Conservation (phyloP, 2,329 filamentous ascomycete species). For the Exophiala xenobiotica region DNA sequence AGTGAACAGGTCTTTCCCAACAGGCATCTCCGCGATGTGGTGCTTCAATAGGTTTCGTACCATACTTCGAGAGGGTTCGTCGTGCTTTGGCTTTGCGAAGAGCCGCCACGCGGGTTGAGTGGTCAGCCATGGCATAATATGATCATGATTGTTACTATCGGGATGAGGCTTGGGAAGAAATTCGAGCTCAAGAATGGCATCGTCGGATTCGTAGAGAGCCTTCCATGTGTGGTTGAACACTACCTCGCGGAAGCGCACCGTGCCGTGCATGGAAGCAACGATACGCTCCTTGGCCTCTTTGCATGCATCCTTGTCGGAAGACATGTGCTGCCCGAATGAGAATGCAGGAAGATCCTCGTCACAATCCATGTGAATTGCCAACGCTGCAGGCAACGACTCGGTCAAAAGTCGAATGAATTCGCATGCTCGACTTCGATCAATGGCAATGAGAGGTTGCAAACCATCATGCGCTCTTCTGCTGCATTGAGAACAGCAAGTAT, state of each 20-base stretch:
- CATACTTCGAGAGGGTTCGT: slow-evolving; percentile 40
- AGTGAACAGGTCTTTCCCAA: slow-evolving; percentile 33
- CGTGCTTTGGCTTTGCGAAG: slow-evolving; percentile 44
- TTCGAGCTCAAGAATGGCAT: slow-evolving; percentile 19
- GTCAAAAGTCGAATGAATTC: slow-evolving; percentile 8
- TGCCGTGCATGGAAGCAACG: slow-evolving; percentile 33
- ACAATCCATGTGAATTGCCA: slow-evolving; percentile 24
- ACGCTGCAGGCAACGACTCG: background rate
- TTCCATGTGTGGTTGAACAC: slow-evolving; percentile 43
- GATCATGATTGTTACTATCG: slow-evolving; percentile 6
- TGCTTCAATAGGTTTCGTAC: slow-evolving; percentile 45
- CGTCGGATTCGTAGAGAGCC: slow-evolving; percentile 37
- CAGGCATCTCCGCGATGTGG: slow-evolving; percentile 51
- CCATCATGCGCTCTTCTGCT: slow-evolving; percentile 16
- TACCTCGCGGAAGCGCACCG: slow-evolving; percentile 37
- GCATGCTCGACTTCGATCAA: background rate
- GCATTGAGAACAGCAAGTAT: slow-evolving; percentile 24
- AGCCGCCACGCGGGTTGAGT: slow-evolving; percentile 47
- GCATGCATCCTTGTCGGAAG: background rate
- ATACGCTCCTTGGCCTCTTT: slow-evolving; percentile 2
- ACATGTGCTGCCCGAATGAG: background rate
- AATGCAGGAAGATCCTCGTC: background rate
- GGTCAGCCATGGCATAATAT: too few relatives aligned
- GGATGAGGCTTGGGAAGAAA: slow-evolving; percentile 7
- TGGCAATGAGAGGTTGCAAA: background rate